Conservation (phyloP, 2,329 filamentous ascomycete genomes). For the Zymoseptoria brevis region DNA sequence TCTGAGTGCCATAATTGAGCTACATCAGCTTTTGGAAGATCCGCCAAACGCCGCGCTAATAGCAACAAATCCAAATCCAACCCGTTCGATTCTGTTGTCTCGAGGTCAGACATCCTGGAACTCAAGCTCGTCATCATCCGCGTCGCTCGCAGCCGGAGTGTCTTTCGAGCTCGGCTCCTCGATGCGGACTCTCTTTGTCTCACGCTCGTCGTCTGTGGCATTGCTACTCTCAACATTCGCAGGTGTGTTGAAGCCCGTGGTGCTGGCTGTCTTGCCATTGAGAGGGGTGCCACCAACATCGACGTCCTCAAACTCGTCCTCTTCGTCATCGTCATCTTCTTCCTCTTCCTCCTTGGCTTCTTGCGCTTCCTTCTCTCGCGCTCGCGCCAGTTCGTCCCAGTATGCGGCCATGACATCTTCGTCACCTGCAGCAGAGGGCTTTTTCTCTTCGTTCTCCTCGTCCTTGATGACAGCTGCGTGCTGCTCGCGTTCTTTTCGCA, state of each 20-base stretch:
- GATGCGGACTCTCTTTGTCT: conserved; percentile 55
- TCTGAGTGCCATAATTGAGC: background rate
- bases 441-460: conserved; percentile 37
- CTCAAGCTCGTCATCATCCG: conserved; percentile 41
- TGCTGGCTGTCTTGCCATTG: conserved; percentile 26
- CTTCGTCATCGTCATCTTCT: conserved; percentile 43
- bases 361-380: conserved; percentile 42
- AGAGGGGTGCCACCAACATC: conserved; percentile 35
- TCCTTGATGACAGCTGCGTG: conserved; percentile 36
- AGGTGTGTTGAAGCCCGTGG: conserved; percentile 21
- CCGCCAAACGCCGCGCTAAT: conserved; percentile 8
- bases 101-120: conserved; percentile 37
- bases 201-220: conserved; percentile 37
- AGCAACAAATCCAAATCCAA: background rate
- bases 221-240: conserved; percentile 24
- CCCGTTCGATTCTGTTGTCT: background rate
- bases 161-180: conserved; percentile 34
- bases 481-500: conserved; percentile 33
- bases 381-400: conserved; percentile 58
- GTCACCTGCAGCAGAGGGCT: conserved; percentile 32
- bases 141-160: conserved; percentile 33
- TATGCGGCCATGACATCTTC: conserved; percentile 57
- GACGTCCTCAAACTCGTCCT: conserved; percentile 48
- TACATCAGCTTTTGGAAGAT: background rate
- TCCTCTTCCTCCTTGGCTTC: conserved; percentile 42